Conservation (phyloP, 441 rosid genomes). For the Biscutella laevigata region DNA sequence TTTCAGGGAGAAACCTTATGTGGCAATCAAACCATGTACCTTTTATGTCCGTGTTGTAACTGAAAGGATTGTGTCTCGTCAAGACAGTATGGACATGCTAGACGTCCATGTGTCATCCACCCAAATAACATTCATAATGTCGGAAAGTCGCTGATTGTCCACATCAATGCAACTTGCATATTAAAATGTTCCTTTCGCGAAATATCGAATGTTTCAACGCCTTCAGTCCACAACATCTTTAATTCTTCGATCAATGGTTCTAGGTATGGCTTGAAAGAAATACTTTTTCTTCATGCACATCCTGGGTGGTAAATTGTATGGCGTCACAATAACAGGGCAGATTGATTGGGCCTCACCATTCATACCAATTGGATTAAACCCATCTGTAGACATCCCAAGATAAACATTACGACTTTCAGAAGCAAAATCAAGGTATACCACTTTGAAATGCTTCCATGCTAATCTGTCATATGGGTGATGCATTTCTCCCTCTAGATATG, state of each 20-base stretch:
- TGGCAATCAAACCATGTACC: no score
- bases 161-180: not conserved
- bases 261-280: not conserved
- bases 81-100: not conserved
- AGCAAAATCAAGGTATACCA: not conserved
- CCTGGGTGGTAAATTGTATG: not conserved
- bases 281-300: not conserved
- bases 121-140: not conserved
- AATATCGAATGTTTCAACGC: not conserved
- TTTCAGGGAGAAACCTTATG: not conserved
- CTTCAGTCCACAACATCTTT: not conserved
- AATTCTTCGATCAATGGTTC: not conserved
- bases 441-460: not conserved
- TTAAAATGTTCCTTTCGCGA: not conserved
- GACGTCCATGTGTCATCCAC: not conserved
- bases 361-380: slow-evolving; percentile 2
- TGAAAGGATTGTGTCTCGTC: not conserved
- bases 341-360: not conserved
- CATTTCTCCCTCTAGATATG: not conserved
- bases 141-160: not conserved
- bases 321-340: not conserved
- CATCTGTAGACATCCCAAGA: not conserved
- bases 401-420: not conserved
- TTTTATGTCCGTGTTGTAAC: not conserved
- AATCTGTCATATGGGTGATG: not conserved